These are phyloP conservation scores for Raphanus raphanistrum DNA, from an alignment of 345 rosid species.

Conservation along the genomic window DNA sequence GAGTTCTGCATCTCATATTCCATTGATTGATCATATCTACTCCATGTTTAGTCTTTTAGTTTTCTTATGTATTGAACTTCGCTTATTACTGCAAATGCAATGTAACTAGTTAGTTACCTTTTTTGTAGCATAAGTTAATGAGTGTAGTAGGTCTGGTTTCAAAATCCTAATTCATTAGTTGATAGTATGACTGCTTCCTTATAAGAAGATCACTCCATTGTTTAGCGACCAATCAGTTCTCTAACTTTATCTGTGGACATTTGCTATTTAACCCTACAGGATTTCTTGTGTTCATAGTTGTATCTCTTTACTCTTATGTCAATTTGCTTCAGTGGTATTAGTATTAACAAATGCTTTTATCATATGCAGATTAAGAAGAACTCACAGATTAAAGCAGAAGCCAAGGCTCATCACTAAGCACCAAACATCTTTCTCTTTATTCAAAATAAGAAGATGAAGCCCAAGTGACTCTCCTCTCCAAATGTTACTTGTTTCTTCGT, in stretches of 20 bases:
- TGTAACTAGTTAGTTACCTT: background rate
- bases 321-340: background rate
- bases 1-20: conserved; percentile 4
- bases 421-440: background rate
- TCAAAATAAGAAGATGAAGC: conserved; percentile 31
- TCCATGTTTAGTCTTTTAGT: background rate
- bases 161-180: background rate
- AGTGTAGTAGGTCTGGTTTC: background rate
- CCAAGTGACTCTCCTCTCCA: conserved; percentile 17
- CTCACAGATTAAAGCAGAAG: conserved; percentile 36
- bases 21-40: conserved; percentile 5
- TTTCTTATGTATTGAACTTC: background rate
- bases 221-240: background rate
- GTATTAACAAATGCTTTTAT: background rate
- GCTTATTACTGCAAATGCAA: background rate
- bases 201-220: background rate
- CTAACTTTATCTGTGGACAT: background rate
- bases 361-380: conserved; percentile 38
- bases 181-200: background rate
- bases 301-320: background rate
- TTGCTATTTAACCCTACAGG: background rate
- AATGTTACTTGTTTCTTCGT: conserved; percentile 5
- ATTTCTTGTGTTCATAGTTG: background rate
- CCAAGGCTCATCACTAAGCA: conserved; percentile 40
- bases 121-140: background rate